Evolutionary conservation across 305 asterid genomes (phyloP), one percentile per base, ranked within the genome.

Genomic region (Withania somnifera): DNA sequence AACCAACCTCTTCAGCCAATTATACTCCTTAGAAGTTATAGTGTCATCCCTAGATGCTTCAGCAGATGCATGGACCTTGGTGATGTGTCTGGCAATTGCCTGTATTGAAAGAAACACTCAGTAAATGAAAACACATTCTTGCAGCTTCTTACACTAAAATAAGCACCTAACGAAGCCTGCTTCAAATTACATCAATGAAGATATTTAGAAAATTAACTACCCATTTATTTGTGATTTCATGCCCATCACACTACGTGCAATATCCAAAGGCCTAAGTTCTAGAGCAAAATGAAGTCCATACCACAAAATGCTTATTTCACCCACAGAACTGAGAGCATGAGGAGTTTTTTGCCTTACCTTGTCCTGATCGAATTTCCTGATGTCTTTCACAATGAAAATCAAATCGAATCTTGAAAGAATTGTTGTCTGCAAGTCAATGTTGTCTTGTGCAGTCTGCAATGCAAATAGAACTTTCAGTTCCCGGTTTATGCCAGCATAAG

Each of bases 381-480:
- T 88, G 86, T 96, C 99, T 84, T 96, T 96, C 87, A 96, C 99
- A 47, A 96, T 96, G 87, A 96, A 96, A 64, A 96, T 96, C 79
- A 96, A 77, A 85, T 96, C 99, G 82, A 96, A 96, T 92, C 99
- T 91, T 77, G 99, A 96, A 47, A 96, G 97, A 88, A 96, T 94
- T 26, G 99, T 96, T 81, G 99, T 96, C 97, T 96, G 99, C 85
- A 96, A 89, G 88, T 96, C 99, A 80, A 96, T 96, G 90, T 96
- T 96, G 88, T 96, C 99, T 85, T 94, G 99, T 63, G 99, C 99
- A 7, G 98, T 94, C 99, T 96, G 95, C 78, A 84, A 88, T 68
- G 67, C 24, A 86, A 87, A 71, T 4, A 60, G 20, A 53, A 30
- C 42, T 61, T n/a, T 87, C 85, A 89, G 86, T 66, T 87, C 81